Evolutionary conservation across 352 stramenopile species (phyloP), one percentile per base, ranked within the genome.

Genomic region (Phytophthora quininea): DNA sequence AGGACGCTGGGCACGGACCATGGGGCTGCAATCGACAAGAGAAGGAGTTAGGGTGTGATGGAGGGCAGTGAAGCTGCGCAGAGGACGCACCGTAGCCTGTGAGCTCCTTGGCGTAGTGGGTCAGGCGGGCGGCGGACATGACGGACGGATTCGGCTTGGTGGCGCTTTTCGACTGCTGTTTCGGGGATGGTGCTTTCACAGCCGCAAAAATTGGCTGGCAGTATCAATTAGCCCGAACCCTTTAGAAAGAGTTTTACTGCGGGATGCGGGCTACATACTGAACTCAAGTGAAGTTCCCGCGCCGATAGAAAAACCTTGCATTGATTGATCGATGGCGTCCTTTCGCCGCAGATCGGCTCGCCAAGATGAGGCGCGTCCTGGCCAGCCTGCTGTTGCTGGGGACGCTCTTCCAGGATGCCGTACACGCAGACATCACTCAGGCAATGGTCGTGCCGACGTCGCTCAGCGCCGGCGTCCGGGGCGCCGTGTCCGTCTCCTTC

Each of bases 1-100:
- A 91, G 53, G 2, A 70, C 74, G 35, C 37, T 74, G 12, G 86
- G 84, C 29, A 72, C 84, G 10, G 58, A 77, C 86, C 86, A 95
- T 32, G 69, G 76, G 35, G 71, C 77, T 88, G 59, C 9, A 60
- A 4, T 3, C 46, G 7, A 55, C 7, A 54, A 8, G 24, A 14
- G 53, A 49, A 50, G 14, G 43, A 29, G 48, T n/a, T 49, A 29
- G 45, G 10, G 15, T 62, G 35, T 3, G 5, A 12, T 19, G 43
- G 19, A 29, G 54, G 10, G 4, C 42, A 52, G 40, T 3, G 14
- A 3, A 3, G 31, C 2, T 31, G 12, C 15, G 30, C 10, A 9
- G 37, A 47, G 32, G 10, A 81, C 82, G 61, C 71, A 92, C 84
- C 71, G 70, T 74, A 78, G 35, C 53, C 55, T 57, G 65, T 63